phyloP scores from a whole-genome alignment of 768 basidiomycete species.

The Termitomyces sp. region DNA sequence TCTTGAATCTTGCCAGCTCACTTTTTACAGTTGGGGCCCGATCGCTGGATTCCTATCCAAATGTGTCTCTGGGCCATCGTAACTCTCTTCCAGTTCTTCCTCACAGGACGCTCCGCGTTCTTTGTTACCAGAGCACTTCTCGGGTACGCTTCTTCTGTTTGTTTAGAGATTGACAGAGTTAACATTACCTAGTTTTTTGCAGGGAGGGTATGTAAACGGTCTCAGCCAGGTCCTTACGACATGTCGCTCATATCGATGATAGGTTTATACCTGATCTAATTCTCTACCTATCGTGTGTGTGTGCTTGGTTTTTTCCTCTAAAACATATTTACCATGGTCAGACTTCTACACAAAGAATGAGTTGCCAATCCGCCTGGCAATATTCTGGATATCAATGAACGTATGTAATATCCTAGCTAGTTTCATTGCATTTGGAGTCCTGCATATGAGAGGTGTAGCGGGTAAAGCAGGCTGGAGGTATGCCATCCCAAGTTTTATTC shows the following conservation, averaged over 20 bases:
- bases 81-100: conserved; percentile 48
- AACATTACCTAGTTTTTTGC: conserved; percentile 26
- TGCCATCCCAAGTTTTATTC: neutral
- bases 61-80: conserved; percentile 52
- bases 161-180: neutral
- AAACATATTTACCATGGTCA: conserved; percentile 10
- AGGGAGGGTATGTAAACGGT: conserved; percentile 33
- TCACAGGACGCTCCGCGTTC: conserved; percentile 46
- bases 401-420: conserved; percentile 40
- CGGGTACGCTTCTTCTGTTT: conserved; percentile 24
- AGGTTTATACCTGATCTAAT: conserved; percentile 57
- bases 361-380: conserved; percentile 48
- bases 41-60: conserved; percentile 58
- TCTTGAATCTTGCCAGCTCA: neutral
- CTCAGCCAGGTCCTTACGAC: neutral
- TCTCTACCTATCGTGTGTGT: conserved; percentile 53
- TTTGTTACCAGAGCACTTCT: conserved; percentile 42
- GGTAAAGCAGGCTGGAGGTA: conserved; percentile 47
- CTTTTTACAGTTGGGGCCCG: conserved; percentile 42
- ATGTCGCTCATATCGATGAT: neutral
- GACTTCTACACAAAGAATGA: conserved; percentile 59
- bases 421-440: conserved; percentile 57
- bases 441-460: conserved; percentile 49
- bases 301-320: neutral
- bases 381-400: conserved; percentile 49